Evolutionary conservation across 2,329 filamentous ascomycete genomes (phyloP), one percentile per base, ranked within the genome.

Genomic region (Diaporthe australafricana): DNA sequence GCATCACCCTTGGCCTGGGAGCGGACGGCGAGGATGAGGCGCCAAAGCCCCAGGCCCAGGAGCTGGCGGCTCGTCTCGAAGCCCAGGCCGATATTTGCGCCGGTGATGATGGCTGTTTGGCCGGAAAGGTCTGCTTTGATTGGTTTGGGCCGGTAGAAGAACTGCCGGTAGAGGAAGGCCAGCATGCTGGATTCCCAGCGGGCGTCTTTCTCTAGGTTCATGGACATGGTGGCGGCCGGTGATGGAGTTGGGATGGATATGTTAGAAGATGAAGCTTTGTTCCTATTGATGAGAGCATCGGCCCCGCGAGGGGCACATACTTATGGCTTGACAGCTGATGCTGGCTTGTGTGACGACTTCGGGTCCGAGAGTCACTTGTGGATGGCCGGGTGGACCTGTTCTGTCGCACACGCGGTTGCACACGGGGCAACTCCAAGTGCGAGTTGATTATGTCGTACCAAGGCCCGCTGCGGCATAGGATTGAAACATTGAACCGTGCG

Each of bases 21-120:
- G 3, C 75, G 75, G 8, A 74, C 73, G 12, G 68, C 68, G n/a
- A 76, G 70, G 60, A 76, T 67, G n/a, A 75, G 70, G 27, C 66
- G 71, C 0, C 40, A 32, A 7, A 73, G 63, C 12, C 71, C 68
- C 1, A 76, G 72, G 1, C 40, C 20, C 3, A 76, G 71, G 11
- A 76, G 66, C 68, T 76, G 74, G 8, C 73, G 72, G 11, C 70
- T 20, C 2, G 66, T 45, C 27, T 74, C 71, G 38, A 74, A 55
- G 47, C 74, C 75, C 3, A 76, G 71, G 20, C 75, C 75, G 1
- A 42, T 25, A 16, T 62, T 70, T 6, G 53, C 40, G 25, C 68
- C 68, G 27, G 68, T 70, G 45, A 70, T 66, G 27, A 70, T 70
- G 5, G 68, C 57, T 40, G 50, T 52, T 30, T 70, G n/a, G 30